Conservation (phyloP, 2,329 filamentous ascomycete species). For the Tolypocladium sp. region DNA sequence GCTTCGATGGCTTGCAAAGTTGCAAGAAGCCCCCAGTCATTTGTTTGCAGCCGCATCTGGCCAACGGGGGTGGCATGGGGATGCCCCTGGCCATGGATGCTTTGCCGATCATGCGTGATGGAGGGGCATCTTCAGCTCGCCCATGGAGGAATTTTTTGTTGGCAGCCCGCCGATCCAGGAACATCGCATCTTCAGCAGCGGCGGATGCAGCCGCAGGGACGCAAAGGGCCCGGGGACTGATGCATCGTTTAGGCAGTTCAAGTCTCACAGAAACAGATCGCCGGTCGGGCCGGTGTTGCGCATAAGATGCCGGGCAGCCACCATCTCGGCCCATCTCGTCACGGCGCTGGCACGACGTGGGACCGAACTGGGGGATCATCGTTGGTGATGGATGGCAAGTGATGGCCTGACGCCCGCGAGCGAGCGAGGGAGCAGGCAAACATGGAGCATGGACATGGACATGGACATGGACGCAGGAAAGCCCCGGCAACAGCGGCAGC, state of each 20-base stretch:
- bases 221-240: background rate
- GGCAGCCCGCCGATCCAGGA: background rate
- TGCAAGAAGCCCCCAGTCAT: background rate
- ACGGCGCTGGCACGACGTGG: background rate
- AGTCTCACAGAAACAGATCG: background rate
- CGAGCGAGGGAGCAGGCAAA: background rate
- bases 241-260: background rate
- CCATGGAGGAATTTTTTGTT: background rate
- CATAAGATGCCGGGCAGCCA: background rate
- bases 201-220: background rate
- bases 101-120: background rate
- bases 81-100: background rate
- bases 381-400: background rate
- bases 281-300: background rate
- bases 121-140: background rate
- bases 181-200: background rate
- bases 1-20: background rate
- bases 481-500: background rate
- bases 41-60: background rate
- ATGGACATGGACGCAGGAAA: background rate
- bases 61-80: too few species aligned
- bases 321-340: background rate
- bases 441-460: background rate
- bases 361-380: background rate
- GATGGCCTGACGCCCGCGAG: background rate